Evolutionary conservation across 148 eudicot genomes (phyloP).

Genomic region (Camellia japonica): DNA sequence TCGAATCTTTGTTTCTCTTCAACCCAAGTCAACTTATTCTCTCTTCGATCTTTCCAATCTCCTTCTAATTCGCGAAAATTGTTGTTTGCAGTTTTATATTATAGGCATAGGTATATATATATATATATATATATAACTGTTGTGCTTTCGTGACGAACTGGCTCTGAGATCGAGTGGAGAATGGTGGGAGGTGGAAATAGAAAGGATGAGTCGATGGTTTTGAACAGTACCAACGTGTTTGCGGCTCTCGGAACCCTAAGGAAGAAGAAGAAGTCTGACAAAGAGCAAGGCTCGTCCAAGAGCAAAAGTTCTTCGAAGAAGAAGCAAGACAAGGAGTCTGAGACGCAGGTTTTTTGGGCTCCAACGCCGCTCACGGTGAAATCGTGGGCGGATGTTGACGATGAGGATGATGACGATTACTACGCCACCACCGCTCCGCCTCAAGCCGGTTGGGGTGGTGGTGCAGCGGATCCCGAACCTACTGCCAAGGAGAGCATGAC

Average conservation of each 20-base stretch:
- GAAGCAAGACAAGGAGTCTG: conserved; percentile 36
- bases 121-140: background rate
- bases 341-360: conserved; percentile 59
- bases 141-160: background rate
- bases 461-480: background rate
- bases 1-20: background rate
- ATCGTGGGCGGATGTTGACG: conserved; percentile 98
- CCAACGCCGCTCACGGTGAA: conserved; percentile 62
- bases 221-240: conserved; percentile 76
- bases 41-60: background rate
- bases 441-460: conserved; percentile 51
- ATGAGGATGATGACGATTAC: conserved; percentile 91
- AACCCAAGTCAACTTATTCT: background rate
- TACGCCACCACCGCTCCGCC: conserved; percentile 88
- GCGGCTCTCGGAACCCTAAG: conserved; percentile 74
- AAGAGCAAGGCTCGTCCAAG: conserved; percentile 52
- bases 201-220: conserved; percentile 54
- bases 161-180: conserved; percentile 6
- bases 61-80: background rate
- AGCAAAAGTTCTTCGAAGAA: conserved; percentile 49
- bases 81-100: background rate
- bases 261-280: conserved; percentile 82
- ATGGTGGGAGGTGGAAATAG: conserved; percentile 70
- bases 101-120: background rate
- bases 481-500: conserved; percentile 13